Percentiles rank a stretch among this genome's conserved stretches.
These are phyloP conservation scores for Penicillium simplicissimum DNA, from an alignment of 495 filamentous ascomycete species.

Conservation along the genomic window DNA sequence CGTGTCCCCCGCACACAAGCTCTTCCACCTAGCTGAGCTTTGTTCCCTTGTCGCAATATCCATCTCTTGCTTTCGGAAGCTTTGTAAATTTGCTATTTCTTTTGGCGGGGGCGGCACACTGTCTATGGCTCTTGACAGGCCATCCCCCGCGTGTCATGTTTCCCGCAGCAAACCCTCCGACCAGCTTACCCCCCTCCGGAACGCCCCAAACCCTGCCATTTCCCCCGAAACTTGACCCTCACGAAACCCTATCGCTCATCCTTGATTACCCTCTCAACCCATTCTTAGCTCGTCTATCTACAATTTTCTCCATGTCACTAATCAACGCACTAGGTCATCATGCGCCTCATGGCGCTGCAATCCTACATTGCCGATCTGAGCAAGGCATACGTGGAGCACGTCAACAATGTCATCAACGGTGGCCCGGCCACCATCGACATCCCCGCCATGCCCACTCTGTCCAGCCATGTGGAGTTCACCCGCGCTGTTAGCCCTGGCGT, in stretches of 20 bases:
- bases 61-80: neutral
- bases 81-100: neutral
- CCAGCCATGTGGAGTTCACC: slow-evolving; percentile 42
- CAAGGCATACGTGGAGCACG: slow-evolving; percentile 78
- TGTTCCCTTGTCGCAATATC: neutral
- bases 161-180: slow-evolving; percentile 4
- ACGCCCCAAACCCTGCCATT: neutral
- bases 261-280: neutral
- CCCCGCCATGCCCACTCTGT: slow-evolving; percentile 48
- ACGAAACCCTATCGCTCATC: neutral
- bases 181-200: neutral
- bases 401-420: slow-evolving; percentile 72
- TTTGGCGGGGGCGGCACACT: neutral
- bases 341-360: slow-evolving; percentile 70
- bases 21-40: slow-evolving; percentile 6
- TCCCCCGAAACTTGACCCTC: neutral
- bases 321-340: slow-evolving; percentile 58
- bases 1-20: neutral
- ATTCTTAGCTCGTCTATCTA: neutral
- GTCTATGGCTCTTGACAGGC: neutral
- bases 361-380: slow-evolving; percentile 71
- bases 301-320: neutral
- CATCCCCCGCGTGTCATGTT: neutral
- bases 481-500: slow-evolving; percentile 42
- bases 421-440: slow-evolving; percentile 54